Evolutionary conservation across 192 early-diverging fungal genomes (phyloP).

Genomic region (Spizellomyces punctatus): DNA sequence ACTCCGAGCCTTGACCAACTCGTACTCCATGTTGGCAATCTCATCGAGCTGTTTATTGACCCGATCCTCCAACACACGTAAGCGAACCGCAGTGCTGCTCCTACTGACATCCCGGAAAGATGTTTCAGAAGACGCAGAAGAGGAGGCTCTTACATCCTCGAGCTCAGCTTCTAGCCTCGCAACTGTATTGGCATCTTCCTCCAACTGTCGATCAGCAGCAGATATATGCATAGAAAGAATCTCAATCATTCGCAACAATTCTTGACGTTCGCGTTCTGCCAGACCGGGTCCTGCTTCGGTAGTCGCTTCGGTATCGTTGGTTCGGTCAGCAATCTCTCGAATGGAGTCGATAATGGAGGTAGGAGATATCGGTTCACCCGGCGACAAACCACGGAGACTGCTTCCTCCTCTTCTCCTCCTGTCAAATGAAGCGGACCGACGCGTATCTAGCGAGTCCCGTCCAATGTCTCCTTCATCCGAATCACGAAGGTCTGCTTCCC

Average conservation of each 20-base stretch:
- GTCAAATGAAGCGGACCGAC: not conserved
- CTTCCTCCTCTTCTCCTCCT: not conserved
- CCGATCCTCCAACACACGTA: conserved; percentile 8
- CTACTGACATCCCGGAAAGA: not conserved
- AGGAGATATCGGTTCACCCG: conserved; percentile 1
- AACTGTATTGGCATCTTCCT: conserved; percentile 6
- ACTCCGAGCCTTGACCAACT: conserved; percentile 19
- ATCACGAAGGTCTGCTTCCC: not conserved
- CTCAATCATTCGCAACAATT: conserved; percentile 28
- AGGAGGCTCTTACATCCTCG: not conserved
- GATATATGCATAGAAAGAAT: conserved; percentile 26
- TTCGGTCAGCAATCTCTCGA: conserved; percentile 7
- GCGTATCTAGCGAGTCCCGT: not conserved
- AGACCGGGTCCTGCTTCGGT: not conserved
- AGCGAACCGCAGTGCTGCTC: not conserved
- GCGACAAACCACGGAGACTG: not conserved
- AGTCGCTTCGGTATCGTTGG: conserved; percentile 1
- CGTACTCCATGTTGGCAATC: conserved; percentile 33
- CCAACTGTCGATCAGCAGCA: conserved; percentile 21
- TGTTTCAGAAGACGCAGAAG: not conserved
- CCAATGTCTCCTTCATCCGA: not conserved
- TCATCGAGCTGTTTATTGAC: conserved; percentile 24
- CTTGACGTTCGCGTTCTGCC: conserved; percentile 26
- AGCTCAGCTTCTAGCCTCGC: conserved; percentile 15
- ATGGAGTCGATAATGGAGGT: conserved; percentile 13